Conservation (phyloP, 495 filamentous ascomycete species). For the Choiromyces venosus region DNA sequence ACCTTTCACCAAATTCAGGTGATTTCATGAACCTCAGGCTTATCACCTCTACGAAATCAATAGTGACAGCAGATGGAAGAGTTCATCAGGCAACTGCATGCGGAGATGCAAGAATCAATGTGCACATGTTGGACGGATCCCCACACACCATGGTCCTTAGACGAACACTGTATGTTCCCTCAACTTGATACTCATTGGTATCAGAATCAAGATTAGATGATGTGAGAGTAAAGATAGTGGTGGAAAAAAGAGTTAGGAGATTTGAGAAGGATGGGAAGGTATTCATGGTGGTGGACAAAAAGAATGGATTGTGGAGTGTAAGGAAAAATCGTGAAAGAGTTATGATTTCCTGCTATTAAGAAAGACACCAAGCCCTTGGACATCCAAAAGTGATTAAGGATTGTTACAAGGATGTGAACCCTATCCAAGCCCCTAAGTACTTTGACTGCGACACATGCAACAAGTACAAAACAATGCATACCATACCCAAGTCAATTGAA, state of each 20-base stretch:
- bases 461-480: neutral
- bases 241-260: neutral
- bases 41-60: neutral
- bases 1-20: neutral
- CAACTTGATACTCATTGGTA: neutral
- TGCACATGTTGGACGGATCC: neutral
- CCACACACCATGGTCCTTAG: neutral
- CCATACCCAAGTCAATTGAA: neutral
- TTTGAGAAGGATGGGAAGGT: neutral
- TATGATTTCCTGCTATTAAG: too few species aligned
- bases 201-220: neutral
- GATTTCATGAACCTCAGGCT: neutral
- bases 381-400: too few species aligned
- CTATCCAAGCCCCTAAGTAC: neutral
- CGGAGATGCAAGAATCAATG: neutral
- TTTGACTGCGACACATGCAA: neutral
- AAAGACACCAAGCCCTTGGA: too few species aligned
- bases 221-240: neutral
- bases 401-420: too few species aligned
- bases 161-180: neutral
- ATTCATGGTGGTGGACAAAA: neutral
- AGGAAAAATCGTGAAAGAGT: too few species aligned
- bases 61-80: neutral
- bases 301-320: neutral
- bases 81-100: neutral